A percentile compares a stretch with the other conserved stretches of the same genome.
Conservation (phyloP, 2,329 filamentous ascomycete species). For the Alternaria brassicicola region DNA sequence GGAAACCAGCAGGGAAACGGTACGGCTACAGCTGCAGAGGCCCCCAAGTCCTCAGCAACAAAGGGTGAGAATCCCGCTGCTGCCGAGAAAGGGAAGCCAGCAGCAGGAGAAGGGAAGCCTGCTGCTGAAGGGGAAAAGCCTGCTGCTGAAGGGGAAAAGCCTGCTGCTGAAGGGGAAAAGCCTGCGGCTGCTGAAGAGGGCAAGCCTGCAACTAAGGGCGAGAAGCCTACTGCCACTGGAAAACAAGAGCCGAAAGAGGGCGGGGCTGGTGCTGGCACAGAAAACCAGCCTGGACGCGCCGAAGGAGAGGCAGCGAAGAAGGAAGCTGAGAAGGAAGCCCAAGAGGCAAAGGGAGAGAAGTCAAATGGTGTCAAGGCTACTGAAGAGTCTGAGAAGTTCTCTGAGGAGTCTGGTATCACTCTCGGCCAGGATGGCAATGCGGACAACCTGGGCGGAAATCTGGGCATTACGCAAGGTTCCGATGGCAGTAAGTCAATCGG, state of each 20-base stretch:
- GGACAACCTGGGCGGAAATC: conserved; percentile 39
- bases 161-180: conserved; percentile 8
- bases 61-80: conserved; percentile 9
- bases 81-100: neutral
- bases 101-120: conserved; percentile 11
- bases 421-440: conserved; percentile 32
- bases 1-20: conserved; percentile 20
- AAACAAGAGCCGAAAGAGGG: conserved; percentile 6
- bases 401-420: conserved; percentile 37
- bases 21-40: conserved; percentile 8
- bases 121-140: conserved; percentile 10
- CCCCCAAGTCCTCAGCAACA: conserved; percentile 3
- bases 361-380: conserved; percentile 35
- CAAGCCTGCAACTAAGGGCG: conserved; percentile 3
- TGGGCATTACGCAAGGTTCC: conserved; percentile 41
- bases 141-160: conserved; percentile 7
- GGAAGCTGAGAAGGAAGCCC: conserved; percentile 25
- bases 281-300: conserved; percentile 28
- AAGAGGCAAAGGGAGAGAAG: conserved; percentile 26
- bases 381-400: conserved; percentile 39
- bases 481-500: conserved; percentile 42
- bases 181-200: conserved; percentile 9
- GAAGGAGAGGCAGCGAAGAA: conserved; percentile 19
- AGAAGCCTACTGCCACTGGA: conserved; percentile 11
- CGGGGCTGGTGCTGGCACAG: conserved; percentile 17